Conservation (phyloP, 805 yeast genomes). For the Metschnikowia henanensis region DNA sequence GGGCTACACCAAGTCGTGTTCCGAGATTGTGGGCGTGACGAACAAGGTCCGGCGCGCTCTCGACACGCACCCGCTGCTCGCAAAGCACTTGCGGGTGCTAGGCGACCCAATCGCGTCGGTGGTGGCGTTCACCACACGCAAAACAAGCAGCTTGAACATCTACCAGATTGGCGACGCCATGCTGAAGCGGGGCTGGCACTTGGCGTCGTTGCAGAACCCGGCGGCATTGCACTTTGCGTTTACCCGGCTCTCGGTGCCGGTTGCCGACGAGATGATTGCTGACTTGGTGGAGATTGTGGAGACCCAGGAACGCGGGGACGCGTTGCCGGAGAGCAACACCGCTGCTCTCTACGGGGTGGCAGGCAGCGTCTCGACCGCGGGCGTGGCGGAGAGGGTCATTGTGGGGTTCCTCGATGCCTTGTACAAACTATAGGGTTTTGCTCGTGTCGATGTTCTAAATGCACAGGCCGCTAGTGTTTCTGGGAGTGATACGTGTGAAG, state of each 20-base stretch:
- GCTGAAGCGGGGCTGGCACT: conserved; percentile 79
- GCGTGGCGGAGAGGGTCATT: conserved; percentile 78
- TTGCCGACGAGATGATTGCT: conserved; percentile 56
- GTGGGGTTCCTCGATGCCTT: conserved; percentile 80
- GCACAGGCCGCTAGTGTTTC: no score
- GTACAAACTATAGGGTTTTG: conserved; percentile 47
- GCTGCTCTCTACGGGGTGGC: conserved; percentile 96
- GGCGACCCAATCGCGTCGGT: conserved; percentile 91
- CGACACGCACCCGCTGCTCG: conserved; percentile 42
- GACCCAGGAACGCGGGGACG: conserved; percentile 34
- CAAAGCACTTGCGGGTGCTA: conserved; percentile 59
- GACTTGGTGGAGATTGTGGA: conserved; percentile 49
- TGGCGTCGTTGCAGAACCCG: conserved; percentile 84
- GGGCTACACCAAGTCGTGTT: conserved; percentile 74
- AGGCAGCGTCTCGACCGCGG: conserved; percentile 80
- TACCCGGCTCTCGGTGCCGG: conserved; percentile 65
- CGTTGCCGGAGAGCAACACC: conserved; percentile 51
- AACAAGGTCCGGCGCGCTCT: conserved; percentile 50
- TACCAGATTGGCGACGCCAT: conserved; percentile 78
- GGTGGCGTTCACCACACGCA: conserved; percentile 64
- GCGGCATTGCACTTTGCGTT: conserved; percentile 90
- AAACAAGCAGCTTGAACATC: conserved; percentile 48
- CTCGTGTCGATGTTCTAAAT: no score
- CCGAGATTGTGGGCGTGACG: conserved; percentile 66
- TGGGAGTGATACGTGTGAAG: no score